Evolutionary conservation across 2,329 filamentous ascomycete species (phyloP).

Genomic region (Alternaria viburni): DNA sequence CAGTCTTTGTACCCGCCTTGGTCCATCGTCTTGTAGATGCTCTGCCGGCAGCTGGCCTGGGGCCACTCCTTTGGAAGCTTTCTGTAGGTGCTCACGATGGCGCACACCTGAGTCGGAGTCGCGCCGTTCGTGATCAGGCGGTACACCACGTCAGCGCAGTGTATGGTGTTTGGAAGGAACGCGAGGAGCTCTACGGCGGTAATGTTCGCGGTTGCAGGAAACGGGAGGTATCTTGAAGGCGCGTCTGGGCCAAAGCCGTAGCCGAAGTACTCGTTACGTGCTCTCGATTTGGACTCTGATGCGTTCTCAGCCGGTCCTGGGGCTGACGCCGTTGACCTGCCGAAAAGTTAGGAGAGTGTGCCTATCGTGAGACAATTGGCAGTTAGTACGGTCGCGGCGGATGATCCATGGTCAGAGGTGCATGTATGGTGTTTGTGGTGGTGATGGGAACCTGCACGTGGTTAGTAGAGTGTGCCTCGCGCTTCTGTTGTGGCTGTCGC

Average conservation of each 20-base stretch:
- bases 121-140: conserved; percentile 30
- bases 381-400: background rate
- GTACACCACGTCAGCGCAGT: conserved; percentile 27
- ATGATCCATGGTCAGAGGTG: background rate
- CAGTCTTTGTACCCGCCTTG: conserved; percentile 22
- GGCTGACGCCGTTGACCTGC: background rate
- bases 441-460: conserved; percentile 2
- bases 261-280: background rate
- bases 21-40: conserved; percentile 26
- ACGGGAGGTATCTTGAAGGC: conserved; percentile 19
- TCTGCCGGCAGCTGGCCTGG: conserved; percentile 16
- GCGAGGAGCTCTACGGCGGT: conserved; percentile 31
- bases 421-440: background rate
- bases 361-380: background rate
- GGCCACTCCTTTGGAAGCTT: conserved; percentile 11
- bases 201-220: conserved; percentile 22
- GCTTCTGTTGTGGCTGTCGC: background rate
- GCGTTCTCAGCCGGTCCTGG: background rate
- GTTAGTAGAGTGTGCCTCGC: conserved; percentile 3
- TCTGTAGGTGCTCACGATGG: conserved; percentile 26
- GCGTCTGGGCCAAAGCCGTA: conserved; percentile 12
- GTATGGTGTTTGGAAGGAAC: conserved; percentile 31
- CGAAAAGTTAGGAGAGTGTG: background rate
- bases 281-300: background rate
- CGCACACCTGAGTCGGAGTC: conserved; percentile 9